A percentile compares a stretch with the other conserved stretches of the same genome.
phyloP scores from a whole-genome alignment of 148 eudicot genomes.

The Rhododendron griersonianum region DNA sequence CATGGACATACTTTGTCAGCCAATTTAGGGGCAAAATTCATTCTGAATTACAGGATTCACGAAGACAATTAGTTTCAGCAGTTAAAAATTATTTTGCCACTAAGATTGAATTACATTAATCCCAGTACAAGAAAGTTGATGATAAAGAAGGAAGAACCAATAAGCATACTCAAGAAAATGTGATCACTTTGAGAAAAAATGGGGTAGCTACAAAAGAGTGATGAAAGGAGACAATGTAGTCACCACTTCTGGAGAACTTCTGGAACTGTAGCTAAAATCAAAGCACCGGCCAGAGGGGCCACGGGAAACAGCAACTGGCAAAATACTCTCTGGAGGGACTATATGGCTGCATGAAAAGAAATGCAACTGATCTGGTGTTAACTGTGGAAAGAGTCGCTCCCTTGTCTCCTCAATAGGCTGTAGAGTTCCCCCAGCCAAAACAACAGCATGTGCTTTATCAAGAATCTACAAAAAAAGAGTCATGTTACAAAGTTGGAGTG shows the following conservation, averaged over 20 bases:
- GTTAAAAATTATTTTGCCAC: background rate
- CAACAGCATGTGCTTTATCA: slow-evolving; percentile 77
- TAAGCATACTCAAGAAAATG: background rate
- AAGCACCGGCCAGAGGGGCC: slow-evolving; percentile 84
- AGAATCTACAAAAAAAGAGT: slow-evolving; percentile 43
- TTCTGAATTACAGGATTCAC: background rate
- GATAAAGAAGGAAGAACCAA: background rate
- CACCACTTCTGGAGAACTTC: slow-evolving; percentile 70
- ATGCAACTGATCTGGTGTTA: slow-evolving; percentile 50
- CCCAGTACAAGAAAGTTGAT: background rate
- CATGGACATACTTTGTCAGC: slow-evolving; percentile 11
- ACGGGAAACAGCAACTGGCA: slow-evolving; percentile 71
- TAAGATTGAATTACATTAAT: background rate
- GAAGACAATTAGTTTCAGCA: background rate
- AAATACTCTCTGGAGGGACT: slow-evolving; percentile 77
- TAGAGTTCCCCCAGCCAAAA: slow-evolving; percentile 91
- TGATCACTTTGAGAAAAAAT: background rate
- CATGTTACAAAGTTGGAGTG: background rate
- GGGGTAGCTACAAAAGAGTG: background rate
- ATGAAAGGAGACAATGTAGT: slow-evolving; percentile 17
- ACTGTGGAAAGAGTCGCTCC: slow-evolving; percentile 78
- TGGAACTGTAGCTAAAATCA: slow-evolving; percentile 78
- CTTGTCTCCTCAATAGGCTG: slow-evolving; percentile 90
- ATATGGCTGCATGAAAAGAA: slow-evolving; percentile 96
- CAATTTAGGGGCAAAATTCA: background rate